Conservation (phyloP, 768 basidiomycete genomes). For the Pholiota microspora region DNA sequence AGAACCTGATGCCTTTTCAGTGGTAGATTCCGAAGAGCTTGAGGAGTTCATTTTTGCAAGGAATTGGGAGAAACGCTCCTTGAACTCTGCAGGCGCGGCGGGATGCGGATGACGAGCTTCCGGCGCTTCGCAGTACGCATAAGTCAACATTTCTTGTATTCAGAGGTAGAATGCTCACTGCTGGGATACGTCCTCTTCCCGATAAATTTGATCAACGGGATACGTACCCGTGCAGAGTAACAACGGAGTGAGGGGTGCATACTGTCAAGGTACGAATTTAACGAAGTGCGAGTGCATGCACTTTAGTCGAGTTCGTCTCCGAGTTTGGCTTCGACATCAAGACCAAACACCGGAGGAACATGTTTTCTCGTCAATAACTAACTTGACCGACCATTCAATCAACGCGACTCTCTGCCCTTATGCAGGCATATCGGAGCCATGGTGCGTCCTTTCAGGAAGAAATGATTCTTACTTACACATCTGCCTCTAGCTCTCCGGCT, state of each 20-base stretch:
- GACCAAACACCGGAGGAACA: constrained; percentile 4
- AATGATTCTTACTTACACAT: not conserved
- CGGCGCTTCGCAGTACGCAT: constrained; percentile 20
- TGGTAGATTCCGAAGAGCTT: constrained; percentile 15
- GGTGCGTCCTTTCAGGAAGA: constrained; percentile 16
- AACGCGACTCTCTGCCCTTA: constrained; percentile 14
- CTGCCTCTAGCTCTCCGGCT: not conserved
- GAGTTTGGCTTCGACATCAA: constrained; percentile 1
- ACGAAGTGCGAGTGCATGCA: not conserved
- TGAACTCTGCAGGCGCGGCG: constrained; percentile 61
- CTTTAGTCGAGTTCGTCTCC: not conserved
- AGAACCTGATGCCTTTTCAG: constrained; percentile 5
- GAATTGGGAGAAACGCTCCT: constrained; percentile 46
- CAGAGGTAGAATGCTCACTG: constrained; percentile 27
- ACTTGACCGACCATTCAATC: not conserved
- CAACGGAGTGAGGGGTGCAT: constrained; percentile 27
- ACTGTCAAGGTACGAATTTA: not conserved
- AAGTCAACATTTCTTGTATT: constrained; percentile 5
- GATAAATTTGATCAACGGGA: constrained; percentile 61
- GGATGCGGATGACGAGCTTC: constrained; percentile 58
- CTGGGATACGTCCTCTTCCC: constrained; percentile 55
- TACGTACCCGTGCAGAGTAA: constrained; percentile 42
- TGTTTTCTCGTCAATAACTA: constrained; percentile 1
- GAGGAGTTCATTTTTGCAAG: constrained; percentile 33
- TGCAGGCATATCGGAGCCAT: constrained; percentile 28